Evolutionary conservation across 805 yeast genomes (phyloP).

Genomic region (Yarrowia osloensis): DNA sequence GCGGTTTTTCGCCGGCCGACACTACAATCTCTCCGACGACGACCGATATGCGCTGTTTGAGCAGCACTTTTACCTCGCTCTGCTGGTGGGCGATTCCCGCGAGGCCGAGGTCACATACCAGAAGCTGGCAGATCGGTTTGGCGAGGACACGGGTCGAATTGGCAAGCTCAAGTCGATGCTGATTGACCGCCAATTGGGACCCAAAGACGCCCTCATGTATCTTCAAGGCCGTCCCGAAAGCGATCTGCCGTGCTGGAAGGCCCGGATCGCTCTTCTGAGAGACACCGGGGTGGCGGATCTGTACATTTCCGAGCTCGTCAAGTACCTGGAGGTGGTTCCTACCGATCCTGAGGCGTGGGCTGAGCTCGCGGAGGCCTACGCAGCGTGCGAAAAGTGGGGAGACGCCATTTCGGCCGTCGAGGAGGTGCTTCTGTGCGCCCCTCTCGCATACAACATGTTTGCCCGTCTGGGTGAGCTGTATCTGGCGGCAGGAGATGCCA

Average conservation of each 20-base stretch:
- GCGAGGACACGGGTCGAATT: conserved; percentile 56
- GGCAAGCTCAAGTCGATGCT: conserved; percentile 57
- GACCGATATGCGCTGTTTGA: conserved; percentile 64
- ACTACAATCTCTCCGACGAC: conserved; percentile 43
- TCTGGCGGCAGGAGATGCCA: conserved; percentile 33
- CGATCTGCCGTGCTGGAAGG: conserved; percentile 41
- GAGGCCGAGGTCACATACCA: conserved; percentile 72
- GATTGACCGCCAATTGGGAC: conserved; percentile 55
- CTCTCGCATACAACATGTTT: conserved; percentile 67
- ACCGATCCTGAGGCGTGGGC: conserved; percentile 77
- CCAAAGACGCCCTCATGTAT: conserved; percentile 45
- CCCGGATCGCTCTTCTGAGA: conserved; percentile 41
- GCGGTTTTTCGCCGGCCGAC: conserved; percentile 42
- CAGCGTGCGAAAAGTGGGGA: conserved; percentile 59
- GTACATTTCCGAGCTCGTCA: conserved; percentile 59
- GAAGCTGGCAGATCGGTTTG: conserved; percentile 66
- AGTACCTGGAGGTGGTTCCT: conserved; percentile 64
- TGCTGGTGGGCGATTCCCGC: conserved; percentile 62
- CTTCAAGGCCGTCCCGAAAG: conserved; percentile 42
- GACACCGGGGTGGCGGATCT: conserved; percentile 40
- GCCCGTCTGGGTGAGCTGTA: conserved; percentile 61
- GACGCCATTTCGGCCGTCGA: conserved; percentile 67
- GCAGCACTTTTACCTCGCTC: conserved; percentile 65
- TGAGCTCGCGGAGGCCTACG: conserved; percentile 71
- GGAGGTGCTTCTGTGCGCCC: conserved; percentile 68